Percentiles rank a stretch among this genome's conserved stretches.
These are phyloP conservation scores for Paradendryphiella salina DNA, from an alignment of 2,329 filamentous ascomycete species.

Conservation along the genomic window DNA sequence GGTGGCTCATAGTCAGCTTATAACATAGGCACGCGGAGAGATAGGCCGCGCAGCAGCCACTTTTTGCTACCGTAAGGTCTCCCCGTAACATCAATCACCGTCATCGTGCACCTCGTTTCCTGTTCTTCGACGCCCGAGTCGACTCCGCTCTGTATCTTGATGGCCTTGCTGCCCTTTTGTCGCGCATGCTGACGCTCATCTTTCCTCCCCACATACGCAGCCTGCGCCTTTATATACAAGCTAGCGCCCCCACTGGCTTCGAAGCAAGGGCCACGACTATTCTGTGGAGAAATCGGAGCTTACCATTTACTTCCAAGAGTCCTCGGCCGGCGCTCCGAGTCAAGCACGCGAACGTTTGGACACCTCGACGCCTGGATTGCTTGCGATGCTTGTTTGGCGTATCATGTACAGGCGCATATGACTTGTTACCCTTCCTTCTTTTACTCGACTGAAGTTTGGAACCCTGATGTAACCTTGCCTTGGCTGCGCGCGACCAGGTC, in stretches of 20 bases:
- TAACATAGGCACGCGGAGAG: conserved; percentile 5
- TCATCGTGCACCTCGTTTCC: conserved; percentile 19
- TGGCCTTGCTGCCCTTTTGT: conserved; percentile 1
- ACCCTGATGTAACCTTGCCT: conserved; percentile 30
- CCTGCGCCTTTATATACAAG: conserved; percentile 10
- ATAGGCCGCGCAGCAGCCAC: conserved; percentile 11
- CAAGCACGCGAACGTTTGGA: conserved; percentile 12
- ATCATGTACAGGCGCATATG: conserved; percentile 5
- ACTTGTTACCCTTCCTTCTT: neutral
- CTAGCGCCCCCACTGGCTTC: conserved; percentile 25
- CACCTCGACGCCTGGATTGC: conserved; percentile 4
- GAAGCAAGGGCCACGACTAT: conserved; percentile 7
- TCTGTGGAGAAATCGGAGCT: conserved; percentile 25
- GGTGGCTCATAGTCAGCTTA: neutral
- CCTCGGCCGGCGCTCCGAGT: conserved; percentile 14
- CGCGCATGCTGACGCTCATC: conserved; percentile 13
- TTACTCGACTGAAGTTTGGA: neutral
- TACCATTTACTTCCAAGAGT: conserved; percentile 8
- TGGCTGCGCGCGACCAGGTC: conserved; percentile 10
- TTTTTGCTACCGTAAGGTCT: neutral
- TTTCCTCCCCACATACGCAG: conserved; percentile 20
- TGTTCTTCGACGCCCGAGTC: neutral
- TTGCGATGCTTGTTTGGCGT: conserved; percentile 8
- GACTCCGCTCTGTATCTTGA: neutral
- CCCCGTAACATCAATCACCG: conserved; percentile 13